Conservation (phyloP, 192 early-diverging fungal species). For the Coemansia javaensis region DNA sequence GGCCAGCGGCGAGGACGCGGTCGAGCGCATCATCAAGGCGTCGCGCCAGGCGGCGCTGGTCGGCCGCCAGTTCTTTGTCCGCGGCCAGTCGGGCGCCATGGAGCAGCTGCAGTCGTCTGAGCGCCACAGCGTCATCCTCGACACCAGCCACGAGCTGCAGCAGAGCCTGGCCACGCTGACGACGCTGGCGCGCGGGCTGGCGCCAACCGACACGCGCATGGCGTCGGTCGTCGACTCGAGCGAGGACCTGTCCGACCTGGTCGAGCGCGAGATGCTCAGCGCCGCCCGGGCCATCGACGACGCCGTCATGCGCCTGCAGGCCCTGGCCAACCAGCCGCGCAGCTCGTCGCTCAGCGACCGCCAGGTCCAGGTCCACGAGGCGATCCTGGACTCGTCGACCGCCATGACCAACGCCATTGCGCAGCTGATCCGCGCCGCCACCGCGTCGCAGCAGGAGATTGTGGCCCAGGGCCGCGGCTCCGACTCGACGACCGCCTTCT, state of each 20-base stretch:
- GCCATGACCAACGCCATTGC: slow-evolving; percentile 93
- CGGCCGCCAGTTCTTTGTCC: slow-evolving; percentile 75
- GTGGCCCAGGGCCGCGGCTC: slow-evolving; percentile 85
- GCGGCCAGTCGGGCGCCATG: slow-evolving; percentile 73
- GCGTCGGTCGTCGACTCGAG: slow-evolving; percentile 42
- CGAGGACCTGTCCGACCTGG: slow-evolving; percentile 84
- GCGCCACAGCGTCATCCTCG: slow-evolving; percentile 69
- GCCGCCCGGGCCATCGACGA: slow-evolving; percentile 91
- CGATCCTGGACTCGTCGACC: slow-evolving; percentile 85
- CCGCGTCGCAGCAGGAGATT: slow-evolving; percentile 95
- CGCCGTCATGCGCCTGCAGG: slow-evolving; percentile 76
- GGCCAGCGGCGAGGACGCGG: slow-evolving; percentile 71
- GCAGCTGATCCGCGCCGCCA: slow-evolving; percentile 90
- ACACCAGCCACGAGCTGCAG: slow-evolving; percentile 72
- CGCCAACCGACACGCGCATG: slow-evolving; percentile 53
- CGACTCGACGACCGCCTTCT: slow-evolving; percentile 80
- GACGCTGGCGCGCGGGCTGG: slow-evolving; percentile 71
- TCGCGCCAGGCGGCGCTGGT: slow-evolving; percentile 63
- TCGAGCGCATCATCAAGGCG: slow-evolving; percentile 70
- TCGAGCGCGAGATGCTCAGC: slow-evolving; percentile 89
- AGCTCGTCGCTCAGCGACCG: slow-evolving; percentile 63
- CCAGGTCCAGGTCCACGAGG: slow-evolving; percentile 84
- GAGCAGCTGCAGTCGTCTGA: slow-evolving; percentile 58
- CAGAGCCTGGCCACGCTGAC: slow-evolving; percentile 67
- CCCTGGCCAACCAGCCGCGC: slow-evolving; percentile 71